Evolutionary conservation across 2,329 filamentous ascomycete genomes (phyloP), one percentile per base, ranked within the genome.

Genomic region (Fusarium lyarnte): DNA sequence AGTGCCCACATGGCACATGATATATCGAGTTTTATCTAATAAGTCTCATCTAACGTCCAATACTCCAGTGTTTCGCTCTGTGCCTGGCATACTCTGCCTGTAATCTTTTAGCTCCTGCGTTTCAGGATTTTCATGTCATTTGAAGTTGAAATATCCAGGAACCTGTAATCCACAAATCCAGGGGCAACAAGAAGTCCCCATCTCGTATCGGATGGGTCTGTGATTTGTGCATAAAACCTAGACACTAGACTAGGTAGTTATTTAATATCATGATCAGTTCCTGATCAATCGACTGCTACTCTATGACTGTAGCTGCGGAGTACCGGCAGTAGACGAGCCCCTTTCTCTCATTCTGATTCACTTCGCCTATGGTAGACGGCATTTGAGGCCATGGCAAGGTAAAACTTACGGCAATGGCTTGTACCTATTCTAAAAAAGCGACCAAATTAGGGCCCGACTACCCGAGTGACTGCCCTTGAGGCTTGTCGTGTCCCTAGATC

Each of bases 201-300:
- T 47, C 67, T 71, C 70, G 66, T 73, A 73, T 73, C 33, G 43
- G 66, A 66, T 41, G 39, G 61, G 57, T 49, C 62, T 53, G 35
- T 73, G 62, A 59, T 61, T 67, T 61, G 49, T 73, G 70, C 70
- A 70, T 73, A 51, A 66, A 61, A 33, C 29, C 31, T n/a, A 52
- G 36, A 46, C 55, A 73, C 57, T 69, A 51, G 14, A 49, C 19
- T 39, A 14, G 25, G 21, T 46, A 38, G 31, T 31, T 41, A 54
- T 38, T 38, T 42, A 61, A 61, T 45, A 61, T 39, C 52, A 55
- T 38, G 54, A 29, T 23, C 41, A 69, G 67, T 59, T 63, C 47
- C 63, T 68, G 68, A 63, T 59, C 43, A 43, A 57, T 17, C 23
- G 29, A 51, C 35, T 53, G 33, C 25, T 36, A 23, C 43, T 53